Percentiles rank a stretch among this genome's conserved stretches.
Conservation (phyloP, 1,139 yeast species). For the Diutina scorzettiae region DNA sequence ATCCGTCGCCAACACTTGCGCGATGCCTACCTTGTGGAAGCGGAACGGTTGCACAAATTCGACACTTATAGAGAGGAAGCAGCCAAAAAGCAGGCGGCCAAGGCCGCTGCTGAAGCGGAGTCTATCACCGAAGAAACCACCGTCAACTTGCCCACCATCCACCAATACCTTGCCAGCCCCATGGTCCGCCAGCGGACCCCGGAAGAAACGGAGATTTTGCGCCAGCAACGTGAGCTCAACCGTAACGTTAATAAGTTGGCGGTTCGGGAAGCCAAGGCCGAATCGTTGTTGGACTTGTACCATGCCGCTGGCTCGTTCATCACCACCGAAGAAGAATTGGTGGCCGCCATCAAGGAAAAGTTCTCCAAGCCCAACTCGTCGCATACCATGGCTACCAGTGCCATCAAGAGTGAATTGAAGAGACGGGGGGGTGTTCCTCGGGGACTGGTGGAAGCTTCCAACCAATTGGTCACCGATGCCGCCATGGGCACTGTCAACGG, state of each 20-base stretch:
- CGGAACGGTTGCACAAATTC: conserved; percentile 8
- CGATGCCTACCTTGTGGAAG: conserved; percentile 41
- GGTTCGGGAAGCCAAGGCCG: conserved; percentile 35
- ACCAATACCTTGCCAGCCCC: conserved; percentile 53
- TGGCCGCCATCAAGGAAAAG: conserved; percentile 42
- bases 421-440: conserved; percentile 14
- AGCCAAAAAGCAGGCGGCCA: neutral
- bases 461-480: conserved; percentile 24
- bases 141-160: conserved; percentile 73
- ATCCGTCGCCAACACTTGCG: conserved; percentile 63
- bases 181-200: conserved; percentile 60
- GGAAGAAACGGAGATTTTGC: conserved; percentile 35
- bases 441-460: conserved; percentile 15
- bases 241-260: conserved; percentile 23
- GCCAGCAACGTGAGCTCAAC: conserved; percentile 22
- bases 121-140: conserved; percentile 16
- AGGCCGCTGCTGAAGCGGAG: neutral
- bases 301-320: conserved; percentile 59
- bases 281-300: conserved; percentile 52
- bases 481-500: conserved; percentile 27
- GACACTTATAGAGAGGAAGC: neutral
- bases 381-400: neutral
- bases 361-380: conserved; percentile 27
- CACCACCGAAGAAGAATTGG: conserved; percentile 52
- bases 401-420: conserved; percentile 10